Percentiles rank a stretch among this genome's conserved stretches.
Evolutionary conservation across 2,329 filamentous ascomycete genomes (phyloP).

Genomic region (Botryotinia calthae): DNA sequence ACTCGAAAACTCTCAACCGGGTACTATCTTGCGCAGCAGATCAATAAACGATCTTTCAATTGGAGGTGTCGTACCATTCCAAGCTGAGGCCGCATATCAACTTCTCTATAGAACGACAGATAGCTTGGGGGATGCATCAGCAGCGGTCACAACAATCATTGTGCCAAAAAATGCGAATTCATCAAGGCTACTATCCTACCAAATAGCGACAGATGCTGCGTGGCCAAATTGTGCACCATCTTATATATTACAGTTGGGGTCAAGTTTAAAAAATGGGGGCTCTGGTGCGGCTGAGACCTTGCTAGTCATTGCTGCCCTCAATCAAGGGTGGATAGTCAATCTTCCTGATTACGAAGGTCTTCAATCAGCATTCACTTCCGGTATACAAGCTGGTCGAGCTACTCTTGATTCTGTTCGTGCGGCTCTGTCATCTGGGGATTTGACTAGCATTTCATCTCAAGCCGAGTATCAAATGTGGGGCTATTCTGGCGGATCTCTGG

Average conservation of each 20-base stretch:
- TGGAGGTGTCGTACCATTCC: slow-evolving; percentile 30
- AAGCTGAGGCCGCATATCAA: slow-evolving; percentile 35
- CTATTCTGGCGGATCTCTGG: slow-evolving; percentile 54
- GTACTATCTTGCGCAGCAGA: slow-evolving; percentile 37
- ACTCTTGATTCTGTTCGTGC: slow-evolving; percentile 30
- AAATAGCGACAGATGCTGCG: slow-evolving; percentile 43
- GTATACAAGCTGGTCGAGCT: slow-evolving; percentile 25
- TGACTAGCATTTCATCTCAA: not conserved
- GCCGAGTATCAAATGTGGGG: slow-evolving; percentile 46
- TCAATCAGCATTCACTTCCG: slow-evolving; percentile 21
- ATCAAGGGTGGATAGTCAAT: slow-evolving; percentile 26
- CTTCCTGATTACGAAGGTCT: slow-evolving; percentile 31
- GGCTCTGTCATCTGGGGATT: slow-evolving; percentile 8
- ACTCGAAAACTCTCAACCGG: slow-evolving; percentile 37
- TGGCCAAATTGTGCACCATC: slow-evolving; percentile 43
- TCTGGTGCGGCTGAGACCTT: slow-evolving; percentile 19
- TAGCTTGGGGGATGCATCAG: slow-evolving; percentile 39
- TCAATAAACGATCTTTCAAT: slow-evolving; percentile 33
- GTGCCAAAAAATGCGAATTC: slow-evolving; percentile 32
- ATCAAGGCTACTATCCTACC: slow-evolving; percentile 43
- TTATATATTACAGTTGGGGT: slow-evolving; percentile 32
- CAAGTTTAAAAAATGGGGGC: slow-evolving; percentile 37
- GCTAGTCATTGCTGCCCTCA: slow-evolving; percentile 27
- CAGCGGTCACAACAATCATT: slow-evolving; percentile 43
- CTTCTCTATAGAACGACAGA: slow-evolving; percentile 45